phyloP scores from a whole-genome alignment of 2,329 filamentous ascomycete species.

The Teratosphaeria destructans region DNA sequence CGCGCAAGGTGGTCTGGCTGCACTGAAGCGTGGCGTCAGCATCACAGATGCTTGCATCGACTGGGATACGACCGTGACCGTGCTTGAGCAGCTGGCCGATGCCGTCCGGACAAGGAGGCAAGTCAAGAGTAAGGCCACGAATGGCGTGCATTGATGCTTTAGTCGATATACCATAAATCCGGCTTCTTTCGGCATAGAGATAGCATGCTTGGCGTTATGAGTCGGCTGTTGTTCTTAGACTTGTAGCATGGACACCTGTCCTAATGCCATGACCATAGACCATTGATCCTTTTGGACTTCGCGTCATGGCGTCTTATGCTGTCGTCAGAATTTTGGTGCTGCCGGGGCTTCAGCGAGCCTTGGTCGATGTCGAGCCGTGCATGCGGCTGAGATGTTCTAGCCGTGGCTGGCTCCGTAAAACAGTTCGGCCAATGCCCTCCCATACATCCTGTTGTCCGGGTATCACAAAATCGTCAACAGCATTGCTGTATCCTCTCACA shows the following conservation, averaged over 20 bases:
- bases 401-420: background rate
- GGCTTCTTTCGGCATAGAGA: background rate
- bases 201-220: conserved; percentile 5
- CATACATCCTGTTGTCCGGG: background rate
- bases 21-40: conserved; percentile 76
- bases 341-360: background rate
- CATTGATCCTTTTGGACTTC: background rate
- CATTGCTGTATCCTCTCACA: conserved; percentile 36
- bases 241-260: background rate
- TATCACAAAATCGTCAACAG: background rate
- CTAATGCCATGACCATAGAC: background rate
- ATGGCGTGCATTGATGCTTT: conserved; percentile 7
- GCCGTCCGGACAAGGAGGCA: conserved; percentile 67
- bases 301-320: background rate
- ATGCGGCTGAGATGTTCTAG: background rate
- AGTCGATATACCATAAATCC: background rate
- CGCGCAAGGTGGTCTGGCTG: conserved; percentile 59
- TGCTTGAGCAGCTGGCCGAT: conserved; percentile 76
- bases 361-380: background rate
- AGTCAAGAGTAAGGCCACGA: conserved; percentile 17
- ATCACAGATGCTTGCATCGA: conserved; percentile 95
- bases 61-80: conserved; percentile 75
- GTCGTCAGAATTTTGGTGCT: background rate
- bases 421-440: background rate
- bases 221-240: background rate